Base-by-base conservation (phyloP, 208 protist species). In the Acanthamoeba triangularis region DNA sequence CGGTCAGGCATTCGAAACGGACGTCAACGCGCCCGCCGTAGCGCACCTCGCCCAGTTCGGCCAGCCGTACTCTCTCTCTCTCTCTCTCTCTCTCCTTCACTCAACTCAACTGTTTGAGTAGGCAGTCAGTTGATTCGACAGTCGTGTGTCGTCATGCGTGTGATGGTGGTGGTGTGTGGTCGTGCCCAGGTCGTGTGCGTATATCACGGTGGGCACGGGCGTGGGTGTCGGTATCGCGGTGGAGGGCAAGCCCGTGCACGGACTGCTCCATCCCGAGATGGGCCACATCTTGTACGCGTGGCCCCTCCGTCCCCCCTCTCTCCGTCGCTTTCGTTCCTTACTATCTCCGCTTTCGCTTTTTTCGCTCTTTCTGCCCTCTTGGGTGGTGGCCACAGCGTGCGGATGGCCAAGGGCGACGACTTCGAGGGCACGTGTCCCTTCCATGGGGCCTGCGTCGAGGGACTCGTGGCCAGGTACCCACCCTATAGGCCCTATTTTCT, bases 171-270 rank as follows among this genome's bases (percentile, higher is more conserved):
- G 2, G 37, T 41, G 37, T 41, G 2, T 1, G 1, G 37, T 41
- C 37, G 37, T 41, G 78, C 14, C 97, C 44, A 96, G 88, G 63
- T 96, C 94, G n/a, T 80, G 94, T 33, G 95, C 95, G 0, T 98
- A 98, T 69, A 96, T 98, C 33, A 98, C 98, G 1, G 97, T 98
- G 28, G 98, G 98, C 16, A 98, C 98, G 25, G 98, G 98, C 72
- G 95, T 98, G 18, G 97, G 98, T 25, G 95, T 98, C 59, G 98
- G 98, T 37, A 49, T 97, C 4, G 95, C 96, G 20, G 63, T 96
- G 7, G 95, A 98, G 41, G 97, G 96, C 28, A 56, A 95, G 13
- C 37, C 96, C 23, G 95, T 98, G 33, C 96, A 98, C 90, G 98
- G 98, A 20, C 61, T 98, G 6, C 67, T 98, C 7, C 98, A 98